phyloP scores from a whole-genome alignment of 2,329 filamentous ascomycete species.

The Pseudogymnoascus sp. region DNA sequence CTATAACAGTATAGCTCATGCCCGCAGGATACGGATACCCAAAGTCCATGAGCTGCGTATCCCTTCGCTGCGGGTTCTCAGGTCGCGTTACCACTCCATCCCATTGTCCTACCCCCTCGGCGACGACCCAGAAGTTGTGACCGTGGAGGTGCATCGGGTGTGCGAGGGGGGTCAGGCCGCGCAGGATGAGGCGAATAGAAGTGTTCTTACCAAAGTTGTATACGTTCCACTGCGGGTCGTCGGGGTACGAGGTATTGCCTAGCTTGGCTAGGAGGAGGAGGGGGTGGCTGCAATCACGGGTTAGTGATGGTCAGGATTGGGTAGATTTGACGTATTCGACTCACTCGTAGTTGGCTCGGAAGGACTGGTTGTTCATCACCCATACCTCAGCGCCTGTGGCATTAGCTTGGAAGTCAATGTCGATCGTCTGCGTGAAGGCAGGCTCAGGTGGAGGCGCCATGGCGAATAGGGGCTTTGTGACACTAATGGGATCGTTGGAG shows the following conservation, averaged over 20 bases:
- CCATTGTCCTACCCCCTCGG: constrained; percentile 40
- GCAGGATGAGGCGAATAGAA: constrained; percentile 51
- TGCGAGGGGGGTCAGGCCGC: constrained; percentile 34
- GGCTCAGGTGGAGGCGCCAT: constrained; percentile 19
- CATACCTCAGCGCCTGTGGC: constrained; percentile 42
- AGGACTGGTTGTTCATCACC: constrained; percentile 45
- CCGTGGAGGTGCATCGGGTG: constrained; percentile 44
- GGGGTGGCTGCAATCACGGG: not conserved
- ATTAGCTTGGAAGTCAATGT: constrained; percentile 43
- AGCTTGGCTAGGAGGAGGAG: constrained; percentile 37
- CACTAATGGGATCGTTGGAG: not conserved
- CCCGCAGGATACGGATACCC: constrained; percentile 18
- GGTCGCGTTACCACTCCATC: constrained; percentile 27
- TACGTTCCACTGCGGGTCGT: constrained; percentile 46
- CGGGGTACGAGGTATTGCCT: constrained; percentile 43
- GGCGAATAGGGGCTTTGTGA: not conserved
- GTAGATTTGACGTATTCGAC: not conserved
- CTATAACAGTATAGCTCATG: constrained; percentile 27
- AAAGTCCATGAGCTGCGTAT: constrained; percentile 41
- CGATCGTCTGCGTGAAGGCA: constrained; percentile 18
- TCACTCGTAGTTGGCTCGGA: constrained; percentile 44
- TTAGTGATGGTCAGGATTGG: not conserved
- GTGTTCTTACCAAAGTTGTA: constrained; percentile 43
- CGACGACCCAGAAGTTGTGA: constrained; percentile 44
- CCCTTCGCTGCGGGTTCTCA: constrained; percentile 46